phyloP scores from a whole-genome alignment of 768 basidiomycete genomes.

The Solioccasus polychromus region DNA sequence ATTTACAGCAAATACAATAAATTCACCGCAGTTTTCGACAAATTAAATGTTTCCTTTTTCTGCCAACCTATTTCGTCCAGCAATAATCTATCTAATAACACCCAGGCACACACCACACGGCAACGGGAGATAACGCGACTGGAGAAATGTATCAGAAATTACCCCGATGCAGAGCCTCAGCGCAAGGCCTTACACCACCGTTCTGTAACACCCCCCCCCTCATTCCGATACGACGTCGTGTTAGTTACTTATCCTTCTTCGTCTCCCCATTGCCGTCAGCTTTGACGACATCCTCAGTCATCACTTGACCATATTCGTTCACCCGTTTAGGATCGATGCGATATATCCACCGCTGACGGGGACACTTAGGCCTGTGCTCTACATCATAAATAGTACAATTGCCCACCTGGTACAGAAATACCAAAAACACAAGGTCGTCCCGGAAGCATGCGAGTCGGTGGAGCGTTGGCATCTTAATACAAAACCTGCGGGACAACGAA shows the following conservation, averaged over 20 bases:
- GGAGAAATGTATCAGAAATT: neutral
- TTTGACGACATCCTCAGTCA: constrained; percentile 45
- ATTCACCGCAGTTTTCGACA: constrained; percentile 8
- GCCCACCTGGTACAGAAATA: constrained; percentile 88
- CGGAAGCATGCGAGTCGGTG: constrained; percentile 90
- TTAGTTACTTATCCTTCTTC: constrained; percentile 52
- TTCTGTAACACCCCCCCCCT: constrained; percentile 5
- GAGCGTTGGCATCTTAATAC: constrained; percentile 95
- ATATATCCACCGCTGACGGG: constrained; percentile 89
- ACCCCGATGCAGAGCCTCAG: constrained; percentile 2
- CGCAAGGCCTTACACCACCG: constrained; percentile 5
- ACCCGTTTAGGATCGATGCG: constrained; percentile 90
- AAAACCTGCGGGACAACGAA: constrained; percentile 58
- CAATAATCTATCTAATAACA: neutral
- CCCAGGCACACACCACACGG: constrained; percentile 3
- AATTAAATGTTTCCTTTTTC: constrained; percentile 10
- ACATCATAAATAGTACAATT: constrained; percentile 7
- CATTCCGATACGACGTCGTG: constrained; percentile 7
- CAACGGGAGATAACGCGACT: constrained; percentile 13
- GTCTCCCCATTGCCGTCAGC: constrained; percentile 44
- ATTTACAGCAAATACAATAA: constrained; percentile 1
- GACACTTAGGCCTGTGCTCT: constrained; percentile 8
- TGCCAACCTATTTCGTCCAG: neutral
- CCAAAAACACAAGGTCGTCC: constrained; percentile 87
- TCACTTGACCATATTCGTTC: constrained; percentile 94